Evolutionary conservation across 805 yeast species (phyloP), one percentile per base, ranked within the genome.

Genomic region (Hanseniaspora taiwanica): DNA sequence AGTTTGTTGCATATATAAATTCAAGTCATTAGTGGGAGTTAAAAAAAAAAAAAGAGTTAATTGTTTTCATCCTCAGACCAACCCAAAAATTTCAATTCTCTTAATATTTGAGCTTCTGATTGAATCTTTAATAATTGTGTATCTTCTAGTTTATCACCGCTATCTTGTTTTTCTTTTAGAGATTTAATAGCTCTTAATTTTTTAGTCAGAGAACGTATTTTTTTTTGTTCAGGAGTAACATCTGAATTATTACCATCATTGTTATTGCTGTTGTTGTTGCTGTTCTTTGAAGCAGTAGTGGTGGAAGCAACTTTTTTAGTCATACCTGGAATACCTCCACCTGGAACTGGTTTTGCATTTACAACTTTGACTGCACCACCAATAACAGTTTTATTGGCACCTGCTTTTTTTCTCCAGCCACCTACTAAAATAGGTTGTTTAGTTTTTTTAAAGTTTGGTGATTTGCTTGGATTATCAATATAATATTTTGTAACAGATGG

Each of bases 101-200:
- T 64, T 60, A 85, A 72, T 39, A 91, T 83, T 41, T 78, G 78
- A 21, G 68, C 76, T 64, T 91, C 99, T 38, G 94, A 85, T 46
- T 76, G 71, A 49, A 91, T 89, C 63, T 91, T 91, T 56, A 83
- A 69, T 33, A 84, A 65, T 66, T 91, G 99, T 24, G 97, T 91
- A 52, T 80, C 94, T 63, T 91, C 98, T 50, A 91, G 71, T 45
- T 76, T 69, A 47, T 86, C 96, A 38, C 89, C 94, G 42, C 65
- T 68, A 7, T 80, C 81, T 63, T 83, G 86, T 58, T 89, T 83
- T 68, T 74, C 73, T 62, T 87, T 87, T 53, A 91, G 71, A 40
- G 76, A 77, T 60, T 87, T 94, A 51, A 91, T 91, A n/a, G 98
- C 96, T 55, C 97, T 74, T 47, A 89, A 71, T 63, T 91, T 91